Evolutionary conservation across 805 yeast genomes (phyloP), one percentile per base, ranked within the genome.

Genomic region (Lipomyces spencermartinsiae): DNA sequence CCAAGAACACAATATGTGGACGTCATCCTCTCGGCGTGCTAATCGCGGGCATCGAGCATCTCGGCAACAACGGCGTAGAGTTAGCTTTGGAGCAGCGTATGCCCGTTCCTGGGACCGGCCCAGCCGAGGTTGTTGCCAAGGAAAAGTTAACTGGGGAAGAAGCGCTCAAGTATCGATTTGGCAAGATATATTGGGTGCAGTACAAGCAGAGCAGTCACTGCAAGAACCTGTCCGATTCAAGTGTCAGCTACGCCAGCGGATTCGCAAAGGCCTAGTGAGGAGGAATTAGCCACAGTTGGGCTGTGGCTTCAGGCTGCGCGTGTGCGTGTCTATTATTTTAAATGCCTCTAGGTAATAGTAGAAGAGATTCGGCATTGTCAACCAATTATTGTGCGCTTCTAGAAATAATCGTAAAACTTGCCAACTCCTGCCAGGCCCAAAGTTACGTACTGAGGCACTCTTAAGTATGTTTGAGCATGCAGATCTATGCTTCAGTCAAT

Each of bases 1-100:
- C 98, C 0, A 92, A 89, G 0, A 93, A 94, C 79, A 95, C 99
- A 0, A 90, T 95, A 19, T 95, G 99, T 78, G 99, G 99, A 0
- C 90, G 93, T 67, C 88, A 86, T 68, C 97, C 98, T 0, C 82
- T 95, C 46, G 85, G 86, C 1, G 81, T 92, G 8, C 76, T 94
- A 22, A 76, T 94, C 62, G 79, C 82, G 25, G 77, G 88, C 1
- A 76, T 89, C 68, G 89, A 89, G 62, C 37, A 55, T 55, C 54
- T 67, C 10, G 59, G 68, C 16, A 53, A 39, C 16, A 53, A 71
- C 72, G 60, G 66, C 76, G 55, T 58, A 71, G 61, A 59, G 53
- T 57, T 60, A 55, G 58, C 34, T 19, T 61, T 29, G 33, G 74
- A 22, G 34, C 60, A 7, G 55, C 37, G 66, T 29, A 72, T 66